A percentile compares a stretch with the other conserved stretches of the same genome.
These are phyloP conservation scores for Cercophora samala DNA, from an alignment of 495 filamentous ascomycete species.

Conservation along the genomic window DNA sequence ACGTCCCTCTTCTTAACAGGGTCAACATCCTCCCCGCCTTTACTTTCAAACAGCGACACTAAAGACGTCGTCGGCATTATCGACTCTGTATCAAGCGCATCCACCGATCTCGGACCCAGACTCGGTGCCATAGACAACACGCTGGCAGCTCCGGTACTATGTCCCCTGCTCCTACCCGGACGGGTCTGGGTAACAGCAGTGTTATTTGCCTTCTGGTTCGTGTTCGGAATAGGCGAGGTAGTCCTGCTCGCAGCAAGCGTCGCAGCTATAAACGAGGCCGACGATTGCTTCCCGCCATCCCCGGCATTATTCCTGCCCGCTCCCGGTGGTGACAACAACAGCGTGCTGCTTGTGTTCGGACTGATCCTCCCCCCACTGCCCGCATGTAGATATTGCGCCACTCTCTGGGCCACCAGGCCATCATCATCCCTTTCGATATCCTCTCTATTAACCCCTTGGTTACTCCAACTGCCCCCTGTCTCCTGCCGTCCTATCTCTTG, in stretches of 20 bases:
- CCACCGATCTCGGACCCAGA: slow-evolving; percentile 17
- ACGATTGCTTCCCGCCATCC: slow-evolving; percentile 24
- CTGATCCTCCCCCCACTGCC: slow-evolving; percentile 3
- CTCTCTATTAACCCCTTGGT: slow-evolving; percentile 7
- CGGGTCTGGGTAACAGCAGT: slow-evolving; percentile 5
- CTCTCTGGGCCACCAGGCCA: slow-evolving; percentile 15
- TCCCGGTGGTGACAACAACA: slow-evolving; percentile 17
- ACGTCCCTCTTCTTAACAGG: slow-evolving; percentile 39
- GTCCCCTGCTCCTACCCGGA: slow-evolving; percentile 19
- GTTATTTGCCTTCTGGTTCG: background rate
- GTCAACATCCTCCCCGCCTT: slow-evolving; percentile 29
- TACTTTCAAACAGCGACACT: slow-evolving; percentile 59
- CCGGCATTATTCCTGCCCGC: slow-evolving; percentile 19
- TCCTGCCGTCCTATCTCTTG: slow-evolving; percentile 11
- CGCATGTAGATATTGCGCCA: slow-evolving; percentile 15
- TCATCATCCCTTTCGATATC: background rate
- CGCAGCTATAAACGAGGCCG: slow-evolving; percentile 54
- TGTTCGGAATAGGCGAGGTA: slow-evolving; percentile 35
- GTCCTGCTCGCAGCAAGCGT: slow-evolving; percentile 55
- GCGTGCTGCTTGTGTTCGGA: slow-evolving; percentile 5
- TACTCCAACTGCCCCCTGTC: slow-evolving; percentile 18
- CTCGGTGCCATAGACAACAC: slow-evolving; percentile 27
- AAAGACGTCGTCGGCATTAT: slow-evolving; percentile 56
- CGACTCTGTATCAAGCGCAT: slow-evolving; percentile 50
- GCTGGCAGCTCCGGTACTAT: slow-evolving; percentile 26